phyloP scores from a whole-genome alignment of 345 rosid genomes.

The Barbarea vulgaris region DNA sequence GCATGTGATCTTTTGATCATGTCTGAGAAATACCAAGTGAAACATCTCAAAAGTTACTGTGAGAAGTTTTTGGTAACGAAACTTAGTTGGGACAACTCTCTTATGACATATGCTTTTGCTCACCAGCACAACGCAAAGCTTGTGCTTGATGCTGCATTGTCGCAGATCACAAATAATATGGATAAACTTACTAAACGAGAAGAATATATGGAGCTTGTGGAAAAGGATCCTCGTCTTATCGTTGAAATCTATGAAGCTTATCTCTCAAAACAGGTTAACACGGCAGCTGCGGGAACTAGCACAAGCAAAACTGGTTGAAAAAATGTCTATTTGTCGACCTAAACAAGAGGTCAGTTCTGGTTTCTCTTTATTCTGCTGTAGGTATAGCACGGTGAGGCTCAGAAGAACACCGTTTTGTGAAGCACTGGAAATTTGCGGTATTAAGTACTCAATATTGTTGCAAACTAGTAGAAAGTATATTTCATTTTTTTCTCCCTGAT shows the following conservation, averaged over 20 bases:
- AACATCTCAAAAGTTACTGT: slow-evolving; percentile 73
- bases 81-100: slow-evolving; percentile 73
- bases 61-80: slow-evolving; percentile 77
- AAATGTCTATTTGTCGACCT: background rate
- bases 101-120: slow-evolving; percentile 79
- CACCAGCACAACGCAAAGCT: slow-evolving; percentile 81
- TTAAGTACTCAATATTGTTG: background rate
- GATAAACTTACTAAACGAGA: slow-evolving; percentile 69
- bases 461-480: background rate
- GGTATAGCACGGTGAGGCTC: background rate
- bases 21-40: slow-evolving; percentile 84
- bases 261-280: slow-evolving; percentile 69
- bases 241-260: slow-evolving; percentile 82
- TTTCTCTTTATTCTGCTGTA: background rate
- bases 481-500: background rate
- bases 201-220: slow-evolving; percentile 73
- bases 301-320: slow-evolving; percentile 24
- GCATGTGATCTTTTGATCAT: slow-evolving; percentile 77
- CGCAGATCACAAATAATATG: slow-evolving; percentile 73
- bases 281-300: slow-evolving; percentile 49
- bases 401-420: background rate
- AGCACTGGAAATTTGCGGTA: background rate
- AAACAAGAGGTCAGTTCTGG: background rate
- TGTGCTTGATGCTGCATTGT: slow-evolving; percentile 64
- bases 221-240: slow-evolving; percentile 73